Evolutionary conservation across 2,329 filamentous ascomycete genomes (phyloP).

Genomic region (Chalara sp.): DNA sequence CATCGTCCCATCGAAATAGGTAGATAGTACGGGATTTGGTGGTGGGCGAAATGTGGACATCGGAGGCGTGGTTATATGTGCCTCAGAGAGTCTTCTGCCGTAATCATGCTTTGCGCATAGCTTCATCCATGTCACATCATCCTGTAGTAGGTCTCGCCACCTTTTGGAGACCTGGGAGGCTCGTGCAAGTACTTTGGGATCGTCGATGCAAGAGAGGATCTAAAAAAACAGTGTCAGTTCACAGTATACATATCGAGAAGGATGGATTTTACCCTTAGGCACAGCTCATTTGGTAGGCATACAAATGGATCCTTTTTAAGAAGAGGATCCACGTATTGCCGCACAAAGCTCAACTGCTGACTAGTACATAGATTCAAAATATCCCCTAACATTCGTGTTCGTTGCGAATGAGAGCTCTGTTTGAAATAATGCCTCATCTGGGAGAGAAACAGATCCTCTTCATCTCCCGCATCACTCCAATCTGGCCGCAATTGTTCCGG

Average conservation of each 20-base stretch:
- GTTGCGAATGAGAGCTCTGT: conserved; percentile 66
- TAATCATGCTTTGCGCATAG: conserved; percentile 96
- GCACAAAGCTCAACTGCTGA: conserved; percentile 90
- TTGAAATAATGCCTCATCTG: conserved; percentile 77
- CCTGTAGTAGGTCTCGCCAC: conserved; percentile 88
- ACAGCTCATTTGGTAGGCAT: conserved; percentile 86
- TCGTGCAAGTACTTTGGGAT: conserved; percentile 86
- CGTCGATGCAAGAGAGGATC: conserved; percentile 95
- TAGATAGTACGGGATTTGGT: conserved; percentile 20
- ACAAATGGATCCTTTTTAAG: conserved; percentile 96
- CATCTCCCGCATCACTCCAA: conserved; percentile 71
- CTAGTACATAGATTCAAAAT: conserved; percentile 91
- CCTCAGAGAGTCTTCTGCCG: conserved; percentile 46
- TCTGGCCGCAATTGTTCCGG: conserved; percentile 56
- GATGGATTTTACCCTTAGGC: conserved; percentile 62
- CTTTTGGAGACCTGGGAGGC: conserved; percentile 93
- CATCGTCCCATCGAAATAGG: conserved; percentile 6
- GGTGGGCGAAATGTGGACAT: conserved; percentile 19
- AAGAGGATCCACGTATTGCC: conserved; percentile 88
- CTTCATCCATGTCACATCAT: conserved; percentile 98
- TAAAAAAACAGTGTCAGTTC: conserved; percentile 30
- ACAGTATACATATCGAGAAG: neutral
- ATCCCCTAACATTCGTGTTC: conserved; percentile 77
- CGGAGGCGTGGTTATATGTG: conserved; percentile 15
- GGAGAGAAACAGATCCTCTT: conserved; percentile 76